Conservation (phyloP, 2,329 filamentous ascomycete genomes). For the Aspergillus japonicus region DNA sequence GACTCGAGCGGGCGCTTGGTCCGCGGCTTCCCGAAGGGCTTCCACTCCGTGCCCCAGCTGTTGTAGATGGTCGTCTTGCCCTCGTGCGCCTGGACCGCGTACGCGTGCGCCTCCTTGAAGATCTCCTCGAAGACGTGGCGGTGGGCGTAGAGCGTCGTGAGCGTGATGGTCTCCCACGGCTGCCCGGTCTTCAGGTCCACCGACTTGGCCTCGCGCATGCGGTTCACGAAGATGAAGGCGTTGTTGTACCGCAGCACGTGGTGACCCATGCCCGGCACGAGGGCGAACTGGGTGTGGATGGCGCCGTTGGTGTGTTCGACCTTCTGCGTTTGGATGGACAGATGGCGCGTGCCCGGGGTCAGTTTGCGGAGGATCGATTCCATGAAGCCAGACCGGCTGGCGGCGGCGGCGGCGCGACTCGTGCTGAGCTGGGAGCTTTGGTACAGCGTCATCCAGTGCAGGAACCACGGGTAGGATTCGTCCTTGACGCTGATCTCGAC, state of each 20-base stretch:
- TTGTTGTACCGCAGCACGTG: slow-evolving; percentile 85
- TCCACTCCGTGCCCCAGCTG: slow-evolving; percentile 80
- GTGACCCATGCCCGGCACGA: slow-evolving; percentile 86
- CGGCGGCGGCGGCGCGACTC: slow-evolving; percentile 45
- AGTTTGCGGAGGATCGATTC: slow-evolving; percentile 57
- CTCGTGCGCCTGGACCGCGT: slow-evolving; percentile 77
- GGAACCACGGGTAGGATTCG: slow-evolving; percentile 87
- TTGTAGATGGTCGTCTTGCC: slow-evolving; percentile 93
- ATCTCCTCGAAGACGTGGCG: slow-evolving; percentile 87
- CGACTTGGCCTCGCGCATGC: slow-evolving; percentile 80
- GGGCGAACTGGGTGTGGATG: slow-evolving; percentile 74
- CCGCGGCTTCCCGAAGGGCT: slow-evolving; percentile 76
- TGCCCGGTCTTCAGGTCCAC: slow-evolving; percentile 77
- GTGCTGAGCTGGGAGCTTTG: slow-evolving; percentile 61
- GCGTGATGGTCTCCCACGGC: slow-evolving; percentile 88
- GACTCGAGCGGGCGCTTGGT: slow-evolving; percentile 84
- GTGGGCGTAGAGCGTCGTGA: slow-evolving; percentile 88
- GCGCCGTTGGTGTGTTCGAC: slow-evolving; percentile 64
- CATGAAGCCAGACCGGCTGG: slow-evolving; percentile 45
- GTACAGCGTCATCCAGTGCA: slow-evolving; percentile 89
- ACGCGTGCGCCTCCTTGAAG: slow-evolving; percentile 78
- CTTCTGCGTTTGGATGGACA: slow-evolving; percentile 64
- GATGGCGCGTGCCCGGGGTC: slow-evolving; percentile 61
- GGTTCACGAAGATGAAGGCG: slow-evolving; percentile 82
- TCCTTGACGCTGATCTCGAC: slow-evolving; percentile 95